A percentile compares a stretch with the other conserved stretches of the same genome.
Evolutionary conservation across 129 eudicot species (phyloP).

Genomic region (Gnaphalium uliginosum): DNA sequence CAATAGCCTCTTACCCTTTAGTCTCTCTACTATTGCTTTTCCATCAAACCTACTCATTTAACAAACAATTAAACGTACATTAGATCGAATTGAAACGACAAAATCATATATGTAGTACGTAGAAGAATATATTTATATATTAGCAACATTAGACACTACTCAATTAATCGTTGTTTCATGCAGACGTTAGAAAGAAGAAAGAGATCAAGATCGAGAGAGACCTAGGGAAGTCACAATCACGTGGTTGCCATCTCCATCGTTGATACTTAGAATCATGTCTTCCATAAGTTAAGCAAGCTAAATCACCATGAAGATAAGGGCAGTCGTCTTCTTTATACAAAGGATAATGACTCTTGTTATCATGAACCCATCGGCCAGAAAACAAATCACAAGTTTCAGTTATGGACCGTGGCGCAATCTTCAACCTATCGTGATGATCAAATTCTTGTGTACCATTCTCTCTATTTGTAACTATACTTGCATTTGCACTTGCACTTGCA

Average conservation of each 20-base stretch:
- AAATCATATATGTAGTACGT: neutral
- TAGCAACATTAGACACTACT: neutral
- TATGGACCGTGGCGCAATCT: constrained; percentile 9
- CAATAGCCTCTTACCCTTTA: constrained; percentile 61
- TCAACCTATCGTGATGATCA: constrained; percentile 30
- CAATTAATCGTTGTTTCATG: neutral
- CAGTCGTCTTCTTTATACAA: constrained; percentile 38
- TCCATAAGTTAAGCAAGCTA: constrained; percentile 44
- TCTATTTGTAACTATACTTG: neutral
- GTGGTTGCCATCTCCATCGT: constrained; percentile 51
- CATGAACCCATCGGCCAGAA: constrained; percentile 37
- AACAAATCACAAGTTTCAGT: constrained; percentile 41
- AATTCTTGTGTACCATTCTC: neutral
- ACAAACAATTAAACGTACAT: constrained; percentile 15
- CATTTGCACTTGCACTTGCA: neutral
- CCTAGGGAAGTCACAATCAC: constrained; percentile 43
- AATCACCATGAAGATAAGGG: constrained; percentile 30
- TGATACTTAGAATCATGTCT: constrained; percentile 45
- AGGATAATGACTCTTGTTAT: constrained; percentile 43
- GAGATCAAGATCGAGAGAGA: neutral
- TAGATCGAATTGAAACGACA: neutral
- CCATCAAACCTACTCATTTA: constrained; percentile 53
- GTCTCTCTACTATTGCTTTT: constrained; percentile 53
- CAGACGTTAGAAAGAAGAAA: neutral
- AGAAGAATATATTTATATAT: neutral